These are phyloP conservation scores for Rutstroemia sydowiana DNA, from an alignment of 2,329 filamentous ascomycete genomes.

Conservation along the genomic window DNA sequence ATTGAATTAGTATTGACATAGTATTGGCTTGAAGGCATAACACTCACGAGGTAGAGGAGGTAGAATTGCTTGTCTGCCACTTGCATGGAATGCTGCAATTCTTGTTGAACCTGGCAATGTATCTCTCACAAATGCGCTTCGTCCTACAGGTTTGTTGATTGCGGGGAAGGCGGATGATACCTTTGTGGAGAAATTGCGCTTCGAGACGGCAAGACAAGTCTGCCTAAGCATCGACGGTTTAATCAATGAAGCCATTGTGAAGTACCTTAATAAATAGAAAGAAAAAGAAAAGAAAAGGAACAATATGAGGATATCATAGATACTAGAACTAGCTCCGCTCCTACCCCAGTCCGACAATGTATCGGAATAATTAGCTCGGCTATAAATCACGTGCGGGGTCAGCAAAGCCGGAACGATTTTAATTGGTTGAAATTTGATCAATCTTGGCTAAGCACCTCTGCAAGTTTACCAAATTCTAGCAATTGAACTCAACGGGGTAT, in stretches of 20 bases:
- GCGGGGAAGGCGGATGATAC: conserved; percentile 29
- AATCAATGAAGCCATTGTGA: conserved; percentile 44
- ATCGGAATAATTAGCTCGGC: conserved; percentile 11
- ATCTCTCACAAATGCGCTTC: conserved; percentile 34
- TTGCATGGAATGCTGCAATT: conserved; percentile 81
- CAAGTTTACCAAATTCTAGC: conserved; percentile 11
- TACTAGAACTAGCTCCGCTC: no score
- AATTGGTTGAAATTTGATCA: conserved; percentile 8
- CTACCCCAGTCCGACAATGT: conserved; percentile 10
- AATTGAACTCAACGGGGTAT: conserved; percentile 10
- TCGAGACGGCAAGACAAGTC: conserved; percentile 35
- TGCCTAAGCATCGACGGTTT: conserved; percentile 43
- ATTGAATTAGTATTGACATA: conserved; percentile 36
- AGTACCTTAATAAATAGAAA: conserved; percentile 10
- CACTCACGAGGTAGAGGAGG: conserved; percentile 78
- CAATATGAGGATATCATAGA: no score
- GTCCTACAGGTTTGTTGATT: conserved; percentile 26
- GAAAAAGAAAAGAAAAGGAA: conserved; percentile 1
- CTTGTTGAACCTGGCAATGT: conserved; percentile 36
- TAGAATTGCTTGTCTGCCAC: conserved; percentile 66
- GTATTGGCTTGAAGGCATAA: not conserved
- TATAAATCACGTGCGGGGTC: conserved; percentile 7
- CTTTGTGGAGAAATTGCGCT: conserved; percentile 38
- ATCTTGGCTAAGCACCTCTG: conserved; percentile 9
- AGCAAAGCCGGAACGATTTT: conserved; percentile 8